A percentile compares a stretch with the other conserved stretches of the same genome.
These are phyloP conservation scores for Mycosphaerella arachidis DNA, from an alignment of 2,329 filamentous ascomycete genomes.

Conservation along the genomic window DNA sequence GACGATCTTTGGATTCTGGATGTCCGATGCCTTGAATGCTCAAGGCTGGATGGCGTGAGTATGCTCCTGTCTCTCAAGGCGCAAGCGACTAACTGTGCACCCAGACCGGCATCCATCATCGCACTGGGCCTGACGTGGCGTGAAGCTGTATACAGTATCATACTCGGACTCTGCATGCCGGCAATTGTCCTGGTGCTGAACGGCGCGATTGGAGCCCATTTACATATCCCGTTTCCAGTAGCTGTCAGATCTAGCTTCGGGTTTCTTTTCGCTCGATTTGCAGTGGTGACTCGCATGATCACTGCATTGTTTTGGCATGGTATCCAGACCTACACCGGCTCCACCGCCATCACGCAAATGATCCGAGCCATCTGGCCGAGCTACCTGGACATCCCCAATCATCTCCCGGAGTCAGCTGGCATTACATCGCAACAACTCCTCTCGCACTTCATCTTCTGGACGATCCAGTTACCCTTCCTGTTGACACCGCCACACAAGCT, in stretches of 20 bases:
- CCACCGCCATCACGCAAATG: slow-evolving; percentile 49
- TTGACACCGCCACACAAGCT: slow-evolving; percentile 50
- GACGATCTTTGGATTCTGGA: slow-evolving; percentile 44
- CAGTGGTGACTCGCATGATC: slow-evolving; percentile 51
- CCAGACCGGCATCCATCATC: slow-evolving; percentile 43
- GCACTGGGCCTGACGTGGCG: slow-evolving; percentile 43
- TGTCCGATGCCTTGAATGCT: slow-evolving; percentile 43
- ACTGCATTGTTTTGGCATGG: slow-evolving; percentile 61
- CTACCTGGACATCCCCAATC: slow-evolving; percentile 51
- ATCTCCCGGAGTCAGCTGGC: slow-evolving; percentile 48
- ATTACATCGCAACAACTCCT: slow-evolving; percentile 55
- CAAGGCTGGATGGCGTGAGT: slow-evolving; percentile 32
- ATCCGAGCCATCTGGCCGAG: slow-evolving; percentile 56
- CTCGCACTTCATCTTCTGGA: slow-evolving; percentile 56
- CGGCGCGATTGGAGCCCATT: slow-evolving; percentile 47
- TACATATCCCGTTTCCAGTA: slow-evolving; percentile 55
- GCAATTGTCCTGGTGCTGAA: slow-evolving; percentile 27
- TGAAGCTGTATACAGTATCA: slow-evolving; percentile 34
- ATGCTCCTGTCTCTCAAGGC: slow-evolving; percentile 22
- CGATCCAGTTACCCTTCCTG: slow-evolving; percentile 51
- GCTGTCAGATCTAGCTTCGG: slow-evolving; percentile 54
- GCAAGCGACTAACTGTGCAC: neutral
- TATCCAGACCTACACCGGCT: slow-evolving; percentile 62
- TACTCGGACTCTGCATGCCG: slow-evolving; percentile 33
- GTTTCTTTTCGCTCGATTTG: slow-evolving; percentile 54